Evolutionary conservation across 768 basidiomycete genomes (phyloP).

Genomic region (Russula vinacea): DNA sequence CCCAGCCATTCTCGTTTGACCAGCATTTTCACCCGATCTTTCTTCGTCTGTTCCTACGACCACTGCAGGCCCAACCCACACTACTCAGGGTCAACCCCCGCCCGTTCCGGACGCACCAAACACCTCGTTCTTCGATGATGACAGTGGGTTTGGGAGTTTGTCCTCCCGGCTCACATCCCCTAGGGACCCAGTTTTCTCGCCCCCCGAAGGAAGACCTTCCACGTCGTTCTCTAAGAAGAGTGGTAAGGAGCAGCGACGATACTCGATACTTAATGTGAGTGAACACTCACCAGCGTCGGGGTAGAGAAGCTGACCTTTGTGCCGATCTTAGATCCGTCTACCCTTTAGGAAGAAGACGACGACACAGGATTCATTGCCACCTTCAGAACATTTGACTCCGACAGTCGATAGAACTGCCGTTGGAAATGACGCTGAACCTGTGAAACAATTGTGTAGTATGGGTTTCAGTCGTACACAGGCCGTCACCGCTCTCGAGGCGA

Average conservation of each 20-base stretch:
- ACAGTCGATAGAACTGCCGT: slow-evolving; percentile 52
- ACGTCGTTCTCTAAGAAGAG: slow-evolving; percentile 34
- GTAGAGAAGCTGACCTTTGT: slow-evolving; percentile 21
- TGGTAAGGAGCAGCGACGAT: slow-evolving; percentile 50
- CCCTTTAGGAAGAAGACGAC: slow-evolving; percentile 79
- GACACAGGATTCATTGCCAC: slow-evolving; percentile 48
- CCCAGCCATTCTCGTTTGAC: slow-evolving; percentile 23
- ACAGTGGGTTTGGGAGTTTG: slow-evolving; percentile 40
- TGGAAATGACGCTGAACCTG: slow-evolving; percentile 70
- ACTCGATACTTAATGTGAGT: slow-evolving; percentile 77
- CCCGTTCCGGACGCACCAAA: slow-evolving; percentile 1
- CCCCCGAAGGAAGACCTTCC: slow-evolving; percentile 21
- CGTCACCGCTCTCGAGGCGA: slow-evolving; percentile 76
- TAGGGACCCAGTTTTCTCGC: slow-evolving; percentile 31
- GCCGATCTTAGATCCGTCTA: slow-evolving; percentile 57
- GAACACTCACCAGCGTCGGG: slow-evolving; percentile 10
- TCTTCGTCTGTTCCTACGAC: slow-evolving; percentile 12
- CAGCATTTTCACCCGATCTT: slow-evolving; percentile 10
- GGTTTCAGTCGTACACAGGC: slow-evolving; percentile 85
- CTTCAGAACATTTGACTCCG: slow-evolving; percentile 36
- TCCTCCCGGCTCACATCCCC: slow-evolving; percentile 36
- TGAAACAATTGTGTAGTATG: slow-evolving; percentile 82
- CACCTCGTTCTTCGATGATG: slow-evolving; percentile 50
- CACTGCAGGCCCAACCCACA: slow-evolving; percentile 11
- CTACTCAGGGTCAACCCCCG: slow-evolving; percentile 18